Conservation (phyloP, 2,329 filamentous ascomycete genomes). For the Diaporthe eres region DNA sequence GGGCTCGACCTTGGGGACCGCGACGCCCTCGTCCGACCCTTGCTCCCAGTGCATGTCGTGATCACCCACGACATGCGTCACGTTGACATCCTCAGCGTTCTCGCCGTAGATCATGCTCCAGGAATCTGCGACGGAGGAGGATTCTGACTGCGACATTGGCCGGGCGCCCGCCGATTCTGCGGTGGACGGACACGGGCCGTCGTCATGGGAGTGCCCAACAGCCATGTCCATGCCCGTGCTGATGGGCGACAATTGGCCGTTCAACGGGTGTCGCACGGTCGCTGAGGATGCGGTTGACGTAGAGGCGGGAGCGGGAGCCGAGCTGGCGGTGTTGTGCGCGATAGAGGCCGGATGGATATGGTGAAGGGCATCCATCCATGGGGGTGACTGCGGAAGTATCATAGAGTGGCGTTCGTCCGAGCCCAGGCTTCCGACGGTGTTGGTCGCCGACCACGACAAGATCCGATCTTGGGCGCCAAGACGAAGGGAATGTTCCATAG, state of each 20-base stretch:
- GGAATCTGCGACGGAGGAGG: constrained; percentile 62
- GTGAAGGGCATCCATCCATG: constrained; percentile 52
- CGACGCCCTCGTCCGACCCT: constrained; percentile 59
- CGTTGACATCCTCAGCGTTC: constrained; percentile 36
- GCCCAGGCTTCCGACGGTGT: constrained; percentile 54
- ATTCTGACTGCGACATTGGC: constrained; percentile 60
- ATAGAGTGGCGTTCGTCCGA: constrained; percentile 58
- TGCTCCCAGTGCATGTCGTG: constrained; percentile 64
- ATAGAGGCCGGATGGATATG: constrained; percentile 43
- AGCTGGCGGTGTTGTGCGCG: constrained; percentile 13
- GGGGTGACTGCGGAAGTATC: constrained; percentile 52
- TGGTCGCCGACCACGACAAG: constrained; percentile 61
- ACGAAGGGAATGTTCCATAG: constrained; percentile 62
- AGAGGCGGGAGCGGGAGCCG: constrained; percentile 42
- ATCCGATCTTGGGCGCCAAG: constrained; percentile 59
- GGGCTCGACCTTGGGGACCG: constrained; percentile 70
- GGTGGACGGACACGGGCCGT: constrained; percentile 46
- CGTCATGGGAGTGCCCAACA: constrained; percentile 42
- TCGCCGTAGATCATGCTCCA: constrained; percentile 60
- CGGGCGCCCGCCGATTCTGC: constrained; percentile 58
- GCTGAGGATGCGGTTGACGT: constrained; percentile 50
- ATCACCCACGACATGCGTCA: constrained; percentile 37
- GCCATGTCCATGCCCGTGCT: constrained; percentile 64
- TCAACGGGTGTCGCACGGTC: constrained; percentile 50
- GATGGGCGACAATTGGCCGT: constrained; percentile 67